These are phyloP conservation scores for Candida dajiaensis DNA, from an alignment of 805 yeast genomes.

Conservation along the genomic window DNA sequence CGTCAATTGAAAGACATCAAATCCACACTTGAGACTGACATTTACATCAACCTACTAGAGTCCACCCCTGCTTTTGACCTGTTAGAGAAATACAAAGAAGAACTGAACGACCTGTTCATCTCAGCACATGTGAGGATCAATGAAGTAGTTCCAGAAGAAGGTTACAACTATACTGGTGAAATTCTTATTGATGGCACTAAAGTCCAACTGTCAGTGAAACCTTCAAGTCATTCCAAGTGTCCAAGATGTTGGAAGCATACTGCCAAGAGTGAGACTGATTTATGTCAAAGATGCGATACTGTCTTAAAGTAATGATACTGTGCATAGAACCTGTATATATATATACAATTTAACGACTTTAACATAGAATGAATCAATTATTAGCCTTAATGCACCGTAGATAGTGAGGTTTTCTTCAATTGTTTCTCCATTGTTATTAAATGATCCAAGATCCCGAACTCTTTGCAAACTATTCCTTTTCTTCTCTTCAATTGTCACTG, in stretches of 20 bases:
- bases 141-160: conserved; percentile 9
- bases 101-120: conserved; percentile 52
- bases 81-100: conserved; percentile 24
- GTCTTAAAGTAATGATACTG: conserved; percentile 17
- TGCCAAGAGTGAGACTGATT: conserved; percentile 40
- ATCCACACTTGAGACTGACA: conserved; percentile 54
- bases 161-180: conserved; percentile 26
- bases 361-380: too few relatives aligned
- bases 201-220: conserved; percentile 34
- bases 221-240: conserved; percentile 56
- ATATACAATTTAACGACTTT: background rate
- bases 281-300: conserved; percentile 64
- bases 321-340: background rate
- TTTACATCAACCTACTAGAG: conserved; percentile 29
- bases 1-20: conserved; percentile 41
- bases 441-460: too few relatives aligned
- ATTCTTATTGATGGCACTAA: conserved; percentile 26
- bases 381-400: too few relatives aligned
- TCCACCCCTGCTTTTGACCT: conserved; percentile 9
- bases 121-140: conserved; percentile 52
- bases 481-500: too few relatives aligned
- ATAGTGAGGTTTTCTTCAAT: too few relatives aligned
- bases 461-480: too few relatives aligned
- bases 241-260: conserved; percentile 92
- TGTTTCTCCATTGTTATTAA: too few relatives aligned